phyloP scores from a whole-genome alignment of 768 basidiomycete species.

The Auricularia auricula-judae region DNA sequence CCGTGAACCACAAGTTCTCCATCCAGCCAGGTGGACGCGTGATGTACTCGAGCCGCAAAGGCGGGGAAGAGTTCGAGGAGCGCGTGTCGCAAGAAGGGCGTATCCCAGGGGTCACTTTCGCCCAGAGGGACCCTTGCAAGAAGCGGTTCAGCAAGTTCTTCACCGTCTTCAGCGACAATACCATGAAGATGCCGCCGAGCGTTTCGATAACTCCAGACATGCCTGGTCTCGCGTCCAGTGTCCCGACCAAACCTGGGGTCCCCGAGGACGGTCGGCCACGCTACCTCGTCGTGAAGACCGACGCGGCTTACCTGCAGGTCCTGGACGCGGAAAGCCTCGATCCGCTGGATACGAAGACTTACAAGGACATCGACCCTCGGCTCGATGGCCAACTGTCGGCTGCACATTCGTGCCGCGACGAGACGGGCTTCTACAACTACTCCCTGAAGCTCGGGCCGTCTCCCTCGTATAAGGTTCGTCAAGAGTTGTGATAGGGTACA shows the following conservation, averaged over 20 bases:
- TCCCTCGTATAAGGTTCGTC: constrained; percentile 12
- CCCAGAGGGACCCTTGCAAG: constrained; percentile 14
- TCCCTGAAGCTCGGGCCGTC: constrained; percentile 23
- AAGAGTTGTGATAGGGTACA: no score
- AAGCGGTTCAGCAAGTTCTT: constrained; percentile 17
- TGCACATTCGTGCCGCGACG: constrained; percentile 25
- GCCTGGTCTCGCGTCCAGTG: constrained; percentile 9
- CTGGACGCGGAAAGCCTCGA: constrained; percentile 28
- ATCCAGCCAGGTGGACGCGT: constrained; percentile 16
- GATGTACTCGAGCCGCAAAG: constrained; percentile 23
- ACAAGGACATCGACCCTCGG: constrained; percentile 20
- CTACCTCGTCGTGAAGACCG: no score
- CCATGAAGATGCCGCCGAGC: constrained; percentile 5
- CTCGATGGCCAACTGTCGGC: constrained; percentile 24
- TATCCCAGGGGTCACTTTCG: constrained; percentile 12
- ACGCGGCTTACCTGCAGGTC: constrained; percentile 13
- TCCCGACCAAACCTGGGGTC: constrained; percentile 10
- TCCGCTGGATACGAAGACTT: constrained; percentile 20
- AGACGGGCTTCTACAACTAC: constrained; percentile 28
- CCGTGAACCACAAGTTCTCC: constrained; percentile 29
- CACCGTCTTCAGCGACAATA: constrained; percentile 7
- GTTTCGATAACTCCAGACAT: constrained; percentile 14
- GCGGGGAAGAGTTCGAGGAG: constrained; percentile 19
- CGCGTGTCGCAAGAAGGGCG: constrained; percentile 13
- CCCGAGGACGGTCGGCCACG: constrained; percentile 20